phyloP scores from a whole-genome alignment of 495 filamentous ascomycete species.

The Daldinia loculata region DNA sequence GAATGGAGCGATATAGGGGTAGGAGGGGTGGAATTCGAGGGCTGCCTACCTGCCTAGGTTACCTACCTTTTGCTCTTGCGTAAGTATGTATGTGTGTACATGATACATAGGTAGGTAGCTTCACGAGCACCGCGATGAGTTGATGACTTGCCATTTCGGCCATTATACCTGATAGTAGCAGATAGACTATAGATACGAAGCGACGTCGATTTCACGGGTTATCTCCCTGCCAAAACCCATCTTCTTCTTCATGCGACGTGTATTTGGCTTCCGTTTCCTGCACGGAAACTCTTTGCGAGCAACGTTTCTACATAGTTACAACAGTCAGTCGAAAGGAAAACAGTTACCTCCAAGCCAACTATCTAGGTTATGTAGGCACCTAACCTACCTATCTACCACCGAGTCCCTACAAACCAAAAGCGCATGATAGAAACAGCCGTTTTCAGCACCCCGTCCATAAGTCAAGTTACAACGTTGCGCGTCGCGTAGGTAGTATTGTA shows the following conservation, averaged over 20 bases:
- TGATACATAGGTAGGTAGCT: too few species aligned
- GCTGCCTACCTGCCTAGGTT: not conserved
- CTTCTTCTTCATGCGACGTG: not conserved
- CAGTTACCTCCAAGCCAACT: not conserved
- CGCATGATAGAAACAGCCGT: not conserved
- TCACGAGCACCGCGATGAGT: not conserved
- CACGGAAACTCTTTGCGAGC: not conserved
- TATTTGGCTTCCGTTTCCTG: not conserved
- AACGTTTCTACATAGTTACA: constrained; percentile 18
- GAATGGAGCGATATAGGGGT: not conserved
- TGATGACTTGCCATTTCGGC: not conserved
- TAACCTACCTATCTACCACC: not conserved
- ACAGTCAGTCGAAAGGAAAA: not conserved
- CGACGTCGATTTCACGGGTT: not conserved
- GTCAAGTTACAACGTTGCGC: constrained; percentile 25
- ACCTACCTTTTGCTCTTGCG: not conserved
- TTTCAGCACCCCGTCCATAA: not conserved
- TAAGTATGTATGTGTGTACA: not conserved
- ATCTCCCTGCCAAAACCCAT: not conserved
- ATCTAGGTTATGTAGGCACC: too few species aligned
- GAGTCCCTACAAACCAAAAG: not conserved
- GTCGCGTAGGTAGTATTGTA: constrained; percentile 19
- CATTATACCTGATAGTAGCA: not conserved
- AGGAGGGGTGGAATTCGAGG: not conserved
- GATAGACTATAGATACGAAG: not conserved